Percentiles rank a stretch among this genome's conserved stretches.
phyloP scores from a whole-genome alignment of 768 basidiomycete genomes.

The Pluteus cervinus region DNA sequence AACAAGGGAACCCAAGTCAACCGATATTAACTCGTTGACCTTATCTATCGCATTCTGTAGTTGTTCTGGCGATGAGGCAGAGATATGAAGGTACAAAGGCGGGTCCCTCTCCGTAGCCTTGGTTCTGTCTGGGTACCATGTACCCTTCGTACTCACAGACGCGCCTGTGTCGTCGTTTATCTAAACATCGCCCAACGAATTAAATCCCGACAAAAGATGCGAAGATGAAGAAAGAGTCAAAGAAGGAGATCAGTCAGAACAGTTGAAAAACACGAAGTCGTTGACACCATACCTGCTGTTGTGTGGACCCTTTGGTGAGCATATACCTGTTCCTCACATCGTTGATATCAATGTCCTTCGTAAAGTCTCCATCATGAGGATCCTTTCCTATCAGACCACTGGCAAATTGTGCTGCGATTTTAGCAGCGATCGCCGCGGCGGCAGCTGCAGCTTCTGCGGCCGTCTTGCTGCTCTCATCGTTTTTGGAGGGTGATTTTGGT shows the following conservation, averaged over 20 bases:
- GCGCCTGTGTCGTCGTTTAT: constrained; percentile 91
- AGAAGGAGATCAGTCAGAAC: not conserved
- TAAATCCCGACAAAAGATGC: not conserved
- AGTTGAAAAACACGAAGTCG: constrained; percentile 9
- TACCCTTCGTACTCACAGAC: constrained; percentile 86
- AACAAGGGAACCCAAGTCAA: constrained; percentile 77
- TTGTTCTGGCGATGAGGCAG: constrained; percentile 62
- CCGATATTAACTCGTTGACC: constrained; percentile 63
- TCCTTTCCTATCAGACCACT: constrained; percentile 48
- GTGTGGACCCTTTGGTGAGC: constrained; percentile 89
- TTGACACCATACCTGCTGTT: constrained; percentile 84
- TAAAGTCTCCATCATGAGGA: constrained; percentile 73
- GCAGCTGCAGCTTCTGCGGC: constrained; percentile 63
- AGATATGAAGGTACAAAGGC: constrained; percentile 89
- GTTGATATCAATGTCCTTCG: constrained; percentile 94
- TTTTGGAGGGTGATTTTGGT: constrained; percentile 22
- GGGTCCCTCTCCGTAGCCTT: constrained; percentile 93
- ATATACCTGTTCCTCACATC: constrained; percentile 93
- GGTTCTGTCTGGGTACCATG: constrained; percentile 91
- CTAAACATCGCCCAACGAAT: constrained; percentile 32
- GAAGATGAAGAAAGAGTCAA: not conserved
- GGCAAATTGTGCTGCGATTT: constrained; percentile 86
- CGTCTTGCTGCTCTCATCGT: constrained; percentile 49
- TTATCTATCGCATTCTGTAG: constrained; percentile 65
- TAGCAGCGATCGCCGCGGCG: constrained; percentile 86